Evolutionary conservation across 1,139 yeast species (phyloP), one percentile per base, ranked within the genome.

Genomic region (Yamadazyma jaroonii): DNA sequence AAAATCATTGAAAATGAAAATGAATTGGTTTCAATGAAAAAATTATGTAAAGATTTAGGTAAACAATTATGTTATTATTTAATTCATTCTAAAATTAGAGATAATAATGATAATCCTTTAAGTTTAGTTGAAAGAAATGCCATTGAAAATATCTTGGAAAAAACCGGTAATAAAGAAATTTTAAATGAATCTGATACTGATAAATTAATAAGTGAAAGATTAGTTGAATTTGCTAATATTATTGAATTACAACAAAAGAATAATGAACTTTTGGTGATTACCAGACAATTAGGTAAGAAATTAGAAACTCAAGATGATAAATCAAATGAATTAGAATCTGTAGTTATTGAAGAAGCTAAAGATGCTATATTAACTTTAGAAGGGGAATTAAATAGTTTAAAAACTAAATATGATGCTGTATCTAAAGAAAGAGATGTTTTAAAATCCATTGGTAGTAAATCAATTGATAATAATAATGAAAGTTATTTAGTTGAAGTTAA

Each of bases 61-160:
- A 77, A 83, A 31, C 97, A 92, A 56, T 74, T 92, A 12, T 87
- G 87, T 48, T 75, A 74, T 39, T 69, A 88, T 35, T 67, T 90
- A 36, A 75, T 84, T 9, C 90, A 87, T 52, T 69, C 82, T 6
- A 76, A 83, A 38, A 67, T 79, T 9, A 70, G 80, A 33, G 76
- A 73, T 20, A 62, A 62, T 22, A 61, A 72, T 27, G 73, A 68
- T 26, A 75, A 75, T 26, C 85, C 89, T 5, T 63, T 86, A 25
- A 65, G 80, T 8, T 61, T 73, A 1, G 68, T 71, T 22, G 95
- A 86, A 51, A 71, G 73, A 46, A 65, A 64, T 24, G 78, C 79
- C 3, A 65, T 77, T 37, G 79, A 75, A 33, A 64, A 57, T 32
- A 70, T 71, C 33, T 53, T 71, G 33, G 57, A 60, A 22, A 63